Conservation (phyloP, 164 flowering plant species). For the Amborella trichopoda region DNA sequence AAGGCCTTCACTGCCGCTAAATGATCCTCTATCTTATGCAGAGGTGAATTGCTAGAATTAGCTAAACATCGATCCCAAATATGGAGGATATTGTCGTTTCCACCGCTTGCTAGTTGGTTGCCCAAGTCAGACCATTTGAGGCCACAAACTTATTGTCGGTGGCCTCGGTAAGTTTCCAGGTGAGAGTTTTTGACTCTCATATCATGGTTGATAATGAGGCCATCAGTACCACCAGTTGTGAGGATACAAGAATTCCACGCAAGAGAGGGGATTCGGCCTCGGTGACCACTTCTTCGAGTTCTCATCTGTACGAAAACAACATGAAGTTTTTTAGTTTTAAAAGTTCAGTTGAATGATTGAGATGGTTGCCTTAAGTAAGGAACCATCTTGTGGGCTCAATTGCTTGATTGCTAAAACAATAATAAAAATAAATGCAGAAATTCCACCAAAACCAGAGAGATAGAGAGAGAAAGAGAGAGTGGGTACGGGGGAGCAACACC, state of each 20-base stretch:
- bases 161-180: background rate
- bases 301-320: conserved; percentile 27
- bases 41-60: background rate
- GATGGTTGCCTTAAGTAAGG: too few relatives aligned
- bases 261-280: background rate
- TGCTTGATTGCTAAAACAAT: too few relatives aligned
- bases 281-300: conserved; percentile 39
- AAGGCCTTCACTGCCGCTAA: conserved; percentile 4
- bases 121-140: conserved; percentile 6
- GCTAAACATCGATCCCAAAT: conserved; percentile 4
- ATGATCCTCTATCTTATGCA: conserved; percentile 3
- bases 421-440: too few relatives aligned
- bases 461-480: too few relatives aligned
- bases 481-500: too few relatives aligned
- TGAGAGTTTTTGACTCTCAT: background rate
- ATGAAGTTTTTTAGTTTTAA: background rate
- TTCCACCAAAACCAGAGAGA: too few relatives aligned
- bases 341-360: too few relatives aligned
- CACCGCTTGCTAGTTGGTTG: conserved; percentile 7
- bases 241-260: background rate
- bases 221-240: background rate
- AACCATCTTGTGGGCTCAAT: too few relatives aligned
- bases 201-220: background rate
- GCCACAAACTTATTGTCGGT: conserved; percentile 8
- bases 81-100: conserved; percentile 3